Conservation (phyloP, 129 eudicot species). For the Artemisia tridentata region DNA sequence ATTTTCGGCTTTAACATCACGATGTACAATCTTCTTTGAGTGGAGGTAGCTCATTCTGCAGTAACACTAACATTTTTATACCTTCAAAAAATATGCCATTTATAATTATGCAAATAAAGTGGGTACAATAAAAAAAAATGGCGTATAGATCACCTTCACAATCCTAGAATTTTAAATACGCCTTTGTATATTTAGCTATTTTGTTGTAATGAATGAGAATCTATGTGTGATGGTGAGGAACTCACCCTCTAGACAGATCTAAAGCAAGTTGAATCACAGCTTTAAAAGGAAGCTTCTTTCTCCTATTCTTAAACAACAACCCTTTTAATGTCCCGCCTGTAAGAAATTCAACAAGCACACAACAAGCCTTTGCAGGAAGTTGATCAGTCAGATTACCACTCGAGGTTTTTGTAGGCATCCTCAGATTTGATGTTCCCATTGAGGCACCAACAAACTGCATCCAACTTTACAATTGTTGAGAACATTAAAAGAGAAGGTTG, state of each 20-base stretch:
- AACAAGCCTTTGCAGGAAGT: conserved; percentile 84
- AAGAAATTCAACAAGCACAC: conserved; percentile 78
- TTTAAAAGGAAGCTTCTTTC: conserved; percentile 75
- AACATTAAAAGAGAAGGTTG: not conserved
- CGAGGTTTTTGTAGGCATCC: conserved; percentile 58
- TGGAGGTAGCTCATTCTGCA: conserved; percentile 83
- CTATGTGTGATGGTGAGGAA: not conserved
- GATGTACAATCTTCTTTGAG: conserved; percentile 86
- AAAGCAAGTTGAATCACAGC: conserved; percentile 83
- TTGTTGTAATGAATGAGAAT: not conserved
- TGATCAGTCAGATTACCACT: conserved; percentile 43
- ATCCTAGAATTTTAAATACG: too few relatives aligned
- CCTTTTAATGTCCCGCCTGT: conserved; percentile 80
- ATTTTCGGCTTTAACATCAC: conserved; percentile 92
- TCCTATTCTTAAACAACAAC: conserved; percentile 58
- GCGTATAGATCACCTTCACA: too few relatives aligned
- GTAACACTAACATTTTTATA: not conserved
- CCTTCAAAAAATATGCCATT: too few relatives aligned
- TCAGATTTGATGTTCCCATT: conserved; percentile 92
- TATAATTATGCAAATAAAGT: too few relatives aligned
- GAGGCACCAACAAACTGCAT: conserved; percentile 96
- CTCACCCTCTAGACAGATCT: conserved; percentile 83
- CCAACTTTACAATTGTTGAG: conserved; percentile 6
- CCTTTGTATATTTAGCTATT: not conserved
- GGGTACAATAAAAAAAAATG: too few relatives aligned